Conservation (phyloP, 306 rosid genomes). For the Malus sylvestris region DNA sequence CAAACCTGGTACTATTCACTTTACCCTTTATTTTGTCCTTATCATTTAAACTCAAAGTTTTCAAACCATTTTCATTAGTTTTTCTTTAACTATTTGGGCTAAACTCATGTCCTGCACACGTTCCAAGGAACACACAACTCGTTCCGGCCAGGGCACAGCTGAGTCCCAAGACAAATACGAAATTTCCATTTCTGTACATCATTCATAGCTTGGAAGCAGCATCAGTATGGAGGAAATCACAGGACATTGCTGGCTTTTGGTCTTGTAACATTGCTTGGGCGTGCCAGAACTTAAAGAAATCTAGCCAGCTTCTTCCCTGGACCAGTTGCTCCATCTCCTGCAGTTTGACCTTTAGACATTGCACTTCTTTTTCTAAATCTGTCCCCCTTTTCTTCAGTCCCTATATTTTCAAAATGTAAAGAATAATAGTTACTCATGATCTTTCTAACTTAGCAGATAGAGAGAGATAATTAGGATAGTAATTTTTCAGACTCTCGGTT, state of each 20-base stretch:
- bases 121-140: neutral
- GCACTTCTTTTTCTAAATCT: neutral
- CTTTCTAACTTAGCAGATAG: neutral
- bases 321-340: constrained; percentile 5
- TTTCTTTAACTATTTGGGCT: no score
- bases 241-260: neutral
- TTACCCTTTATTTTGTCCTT: no score
- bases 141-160: neutral
- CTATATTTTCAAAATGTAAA: neutral
- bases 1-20: no score
- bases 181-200: neutral
- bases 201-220: neutral
- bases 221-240: neutral
- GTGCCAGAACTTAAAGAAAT: neutral
- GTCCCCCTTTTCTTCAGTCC: neutral
- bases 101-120: neutral
- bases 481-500: no score
- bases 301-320: constrained; percentile 2
- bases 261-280: neutral
- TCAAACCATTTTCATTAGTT: no score
- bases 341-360: neutral
- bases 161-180: neutral
- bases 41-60: no score
- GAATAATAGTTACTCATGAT: neutral
- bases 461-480: neutral